phyloP scores from a whole-genome alignment of 2,329 filamentous ascomycete genomes.

The Dryadomyces quercus-mongolicae region DNA sequence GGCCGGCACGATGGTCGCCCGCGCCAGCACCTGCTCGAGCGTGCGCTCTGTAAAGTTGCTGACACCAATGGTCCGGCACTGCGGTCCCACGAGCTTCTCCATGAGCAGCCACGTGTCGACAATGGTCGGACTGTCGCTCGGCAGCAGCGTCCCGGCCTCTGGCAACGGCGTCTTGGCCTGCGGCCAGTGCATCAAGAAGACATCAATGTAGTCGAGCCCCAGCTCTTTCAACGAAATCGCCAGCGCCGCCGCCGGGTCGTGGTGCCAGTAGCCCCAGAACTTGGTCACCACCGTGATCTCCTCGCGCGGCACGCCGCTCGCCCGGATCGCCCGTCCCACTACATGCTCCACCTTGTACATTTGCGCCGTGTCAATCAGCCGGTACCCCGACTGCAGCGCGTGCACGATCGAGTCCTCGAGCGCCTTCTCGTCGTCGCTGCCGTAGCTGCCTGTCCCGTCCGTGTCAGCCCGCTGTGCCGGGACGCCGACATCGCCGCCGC shows the following conservation, averaged over 20 bases:
- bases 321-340: constrained; percentile 48
- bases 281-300: constrained; percentile 51
- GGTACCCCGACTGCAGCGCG: constrained; percentile 26
- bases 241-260: constrained; percentile 45
- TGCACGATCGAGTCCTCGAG: neutral
- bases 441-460: neutral
- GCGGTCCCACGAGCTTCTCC: constrained; percentile 36
- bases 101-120: constrained; percentile 38
- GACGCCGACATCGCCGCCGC: neutral
- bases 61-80: constrained; percentile 47
- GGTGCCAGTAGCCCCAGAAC: constrained; percentile 48
- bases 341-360: constrained; percentile 54
- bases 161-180: neutral
- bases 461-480: neutral
- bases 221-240: constrained; percentile 43
- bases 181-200: constrained; percentile 51
- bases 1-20: constrained; percentile 29
- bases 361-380: constrained; percentile 39
- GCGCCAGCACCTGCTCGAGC: constrained; percentile 39
- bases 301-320: constrained; percentile 46
- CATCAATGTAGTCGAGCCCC: constrained; percentile 53
- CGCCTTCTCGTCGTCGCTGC: neutral
- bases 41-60: constrained; percentile 47
- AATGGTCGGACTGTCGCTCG: constrained; percentile 21
- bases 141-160: constrained; percentile 16